Percentiles rank a stretch among this genome's conserved stretches.
Evolutionary conservation across 768 basidiomycete genomes (phyloP).

Genomic region (Sporobolomyces roseus): DNA sequence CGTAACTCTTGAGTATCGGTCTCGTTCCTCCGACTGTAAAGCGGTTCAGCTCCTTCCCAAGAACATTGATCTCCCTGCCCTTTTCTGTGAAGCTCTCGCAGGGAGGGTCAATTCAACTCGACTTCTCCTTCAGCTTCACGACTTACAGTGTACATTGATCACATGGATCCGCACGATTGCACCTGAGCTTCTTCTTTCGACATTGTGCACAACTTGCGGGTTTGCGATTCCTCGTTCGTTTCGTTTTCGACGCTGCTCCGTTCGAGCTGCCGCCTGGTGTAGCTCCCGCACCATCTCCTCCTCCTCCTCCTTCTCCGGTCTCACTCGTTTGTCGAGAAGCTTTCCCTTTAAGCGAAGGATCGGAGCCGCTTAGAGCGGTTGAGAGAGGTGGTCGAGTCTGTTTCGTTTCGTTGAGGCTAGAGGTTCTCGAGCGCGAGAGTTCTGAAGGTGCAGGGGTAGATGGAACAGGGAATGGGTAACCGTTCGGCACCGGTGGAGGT

Average conservation of each 20-base stretch:
- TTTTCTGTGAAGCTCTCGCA: too few relatives aligned
- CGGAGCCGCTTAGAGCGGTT: too few relatives aligned
- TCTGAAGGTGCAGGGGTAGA: too few relatives aligned
- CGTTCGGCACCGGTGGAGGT: too few relatives aligned
- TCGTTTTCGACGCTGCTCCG: constrained; percentile 25
- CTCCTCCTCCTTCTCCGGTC: background rate
- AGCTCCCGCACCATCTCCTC: background rate
- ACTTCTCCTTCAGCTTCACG: too few relatives aligned
- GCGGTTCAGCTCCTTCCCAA: constrained; percentile 33
- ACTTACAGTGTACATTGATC: constrained; percentile 28
- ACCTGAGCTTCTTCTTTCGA: constrained; percentile 25
- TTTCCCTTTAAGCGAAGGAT: background rate
- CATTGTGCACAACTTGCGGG: constrained; percentile 22
- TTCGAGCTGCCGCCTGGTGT: too few relatives aligned
- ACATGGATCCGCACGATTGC: constrained; percentile 31
- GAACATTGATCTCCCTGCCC: constrained; percentile 7
- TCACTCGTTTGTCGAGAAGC: background rate
- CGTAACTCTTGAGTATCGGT: constrained; percentile 29
- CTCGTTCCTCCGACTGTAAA: constrained; percentile 26
- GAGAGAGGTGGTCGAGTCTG: background rate
- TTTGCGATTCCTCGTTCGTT: constrained; percentile 35
- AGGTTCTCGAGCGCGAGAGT: too few relatives aligned
- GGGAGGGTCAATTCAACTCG: too few relatives aligned
- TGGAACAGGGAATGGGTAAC: too few relatives aligned
- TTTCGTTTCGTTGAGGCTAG: too few relatives aligned